Percentiles rank a stretch among this genome's conserved stretches.
phyloP scores from a whole-genome alignment of 495 filamentous ascomycete species.

The Neurospora discreta region DNA sequence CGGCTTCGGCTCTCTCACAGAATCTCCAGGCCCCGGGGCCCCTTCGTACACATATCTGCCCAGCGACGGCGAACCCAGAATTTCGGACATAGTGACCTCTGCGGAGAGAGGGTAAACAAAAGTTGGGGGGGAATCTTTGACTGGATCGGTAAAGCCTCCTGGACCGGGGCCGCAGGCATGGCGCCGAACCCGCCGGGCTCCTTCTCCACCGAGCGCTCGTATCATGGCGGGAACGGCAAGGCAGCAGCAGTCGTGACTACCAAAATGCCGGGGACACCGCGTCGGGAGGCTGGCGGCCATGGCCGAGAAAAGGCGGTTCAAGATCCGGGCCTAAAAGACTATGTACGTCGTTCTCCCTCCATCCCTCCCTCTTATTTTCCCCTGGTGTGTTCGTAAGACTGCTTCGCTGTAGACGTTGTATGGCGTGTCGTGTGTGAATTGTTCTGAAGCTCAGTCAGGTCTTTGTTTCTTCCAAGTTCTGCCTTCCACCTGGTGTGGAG shows the following conservation, averaged over 20 bases:
- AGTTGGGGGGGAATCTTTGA: background rate
- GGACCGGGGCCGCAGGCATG: slow-evolving; percentile 4
- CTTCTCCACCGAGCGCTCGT: slow-evolving; percentile 7
- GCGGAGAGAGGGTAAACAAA: background rate
- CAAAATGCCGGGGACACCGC: slow-evolving; percentile 23
- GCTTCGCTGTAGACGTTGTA: background rate
- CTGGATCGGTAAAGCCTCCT: background rate
- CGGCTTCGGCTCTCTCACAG: background rate
- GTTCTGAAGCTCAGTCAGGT: background rate
- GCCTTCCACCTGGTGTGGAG: background rate
- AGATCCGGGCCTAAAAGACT: slow-evolving; percentile 38
- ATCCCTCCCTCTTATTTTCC: background rate
- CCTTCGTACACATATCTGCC: background rate
- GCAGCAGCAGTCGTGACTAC: slow-evolving; percentile 10
- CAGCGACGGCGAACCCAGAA: background rate
- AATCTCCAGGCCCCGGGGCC: background rate
- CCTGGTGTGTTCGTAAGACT: background rate
- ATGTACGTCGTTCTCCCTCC: slow-evolving; percentile 30
- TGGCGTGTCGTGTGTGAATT: background rate
- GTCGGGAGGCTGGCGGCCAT: slow-evolving; percentile 18
- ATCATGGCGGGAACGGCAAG: slow-evolving; percentile 19
- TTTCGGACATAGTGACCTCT: background rate
- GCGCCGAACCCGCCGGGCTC: slow-evolving; percentile 4
- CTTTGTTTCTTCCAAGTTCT: no score
- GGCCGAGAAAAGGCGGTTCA: slow-evolving; percentile 28